phyloP scores from a whole-genome alignment of 106 monocot species.

The Phalaenopsis equestris region DNA sequence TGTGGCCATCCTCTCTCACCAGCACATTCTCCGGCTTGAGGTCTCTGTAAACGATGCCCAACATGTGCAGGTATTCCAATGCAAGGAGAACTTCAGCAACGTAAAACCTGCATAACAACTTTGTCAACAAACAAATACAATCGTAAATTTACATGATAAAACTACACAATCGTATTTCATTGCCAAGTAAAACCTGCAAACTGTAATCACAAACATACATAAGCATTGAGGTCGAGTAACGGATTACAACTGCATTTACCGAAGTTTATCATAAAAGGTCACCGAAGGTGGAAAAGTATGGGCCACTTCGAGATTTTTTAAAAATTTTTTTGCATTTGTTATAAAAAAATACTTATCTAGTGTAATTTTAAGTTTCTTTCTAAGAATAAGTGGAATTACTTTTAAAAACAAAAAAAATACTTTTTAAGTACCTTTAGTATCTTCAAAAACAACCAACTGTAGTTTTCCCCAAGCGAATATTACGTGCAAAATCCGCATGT shows the following conservation, averaged over 20 bases:
- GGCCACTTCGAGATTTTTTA: too few species aligned
- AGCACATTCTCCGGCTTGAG: slow-evolving; percentile 8
- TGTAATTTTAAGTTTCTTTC: too few species aligned
- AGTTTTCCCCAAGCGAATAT: too few species aligned
- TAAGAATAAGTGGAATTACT: too few species aligned
- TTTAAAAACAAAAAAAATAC: too few species aligned
- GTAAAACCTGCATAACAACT: not conserved
- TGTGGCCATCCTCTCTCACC: slow-evolving; percentile 7
- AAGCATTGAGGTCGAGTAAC: not conserved
- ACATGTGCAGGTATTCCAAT: slow-evolving; percentile 8
- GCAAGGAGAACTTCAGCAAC: slow-evolving; percentile 7
- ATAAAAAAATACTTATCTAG: too few species aligned
- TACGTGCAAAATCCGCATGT: too few species aligned
- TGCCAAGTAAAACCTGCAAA: not conserved
- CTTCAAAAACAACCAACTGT: too few species aligned
- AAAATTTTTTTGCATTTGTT: too few species aligned
- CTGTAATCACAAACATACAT: not conserved
- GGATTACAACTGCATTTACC: not conserved
- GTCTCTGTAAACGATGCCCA: slow-evolving; percentile 5
- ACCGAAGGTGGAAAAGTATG: too few species aligned
- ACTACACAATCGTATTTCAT: not conserved
- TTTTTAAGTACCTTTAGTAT: too few species aligned
- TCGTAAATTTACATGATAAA: not conserved
- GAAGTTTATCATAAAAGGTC: not conserved
- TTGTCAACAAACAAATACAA: not conserved